Percentiles rank a stretch among this genome's conserved stretches.
Evolutionary conservation across 2,329 filamentous ascomycete genomes (phyloP).

Genomic region (Albifimbria verrucaria): DNA sequence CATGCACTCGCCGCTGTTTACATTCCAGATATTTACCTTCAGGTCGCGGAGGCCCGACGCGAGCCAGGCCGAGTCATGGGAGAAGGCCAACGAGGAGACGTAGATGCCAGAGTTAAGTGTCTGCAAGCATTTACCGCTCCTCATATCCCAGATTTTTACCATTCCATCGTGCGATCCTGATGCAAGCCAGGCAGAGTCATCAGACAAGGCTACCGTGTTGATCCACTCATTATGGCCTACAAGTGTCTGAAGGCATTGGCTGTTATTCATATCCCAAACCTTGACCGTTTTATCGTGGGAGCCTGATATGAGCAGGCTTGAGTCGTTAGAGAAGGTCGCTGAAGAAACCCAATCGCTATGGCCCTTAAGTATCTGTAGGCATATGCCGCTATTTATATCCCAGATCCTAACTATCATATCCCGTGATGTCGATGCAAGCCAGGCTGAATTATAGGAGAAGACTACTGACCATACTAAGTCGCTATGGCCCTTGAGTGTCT

Average conservation of each 20-base stretch:
- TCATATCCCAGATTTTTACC: slow-evolving; percentile 10
- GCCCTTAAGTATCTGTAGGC: no score
- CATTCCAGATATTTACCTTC: slow-evolving; percentile 9
- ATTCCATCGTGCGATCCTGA: slow-evolving; percentile 8
- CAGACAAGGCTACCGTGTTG: slow-evolving; percentile 11
- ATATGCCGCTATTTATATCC: no score
- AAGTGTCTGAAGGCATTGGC: background rate
- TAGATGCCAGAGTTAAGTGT: slow-evolving; percentile 7
- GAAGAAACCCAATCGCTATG: background rate
- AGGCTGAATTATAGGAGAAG: no score
- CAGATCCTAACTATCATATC: no score
- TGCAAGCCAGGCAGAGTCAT: slow-evolving; percentile 5
- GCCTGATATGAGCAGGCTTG: background rate
- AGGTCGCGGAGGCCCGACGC: slow-evolving; percentile 5
- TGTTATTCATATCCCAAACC: background rate
- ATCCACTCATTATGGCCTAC: background rate
- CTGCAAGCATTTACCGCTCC: slow-evolving; percentile 4
- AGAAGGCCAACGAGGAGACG: slow-evolving; percentile 9
- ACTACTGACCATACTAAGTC: no score
- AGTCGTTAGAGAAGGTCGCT: slow-evolving; percentile 3
- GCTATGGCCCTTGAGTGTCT: no score
- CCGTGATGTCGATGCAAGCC: no score
- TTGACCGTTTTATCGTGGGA: slow-evolving; percentile 1
- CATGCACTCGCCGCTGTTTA: background rate
- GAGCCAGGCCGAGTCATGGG: slow-evolving; percentile 1